Conservation (phyloP, 805 yeast genomes). For the Teunomyces atbi region DNA sequence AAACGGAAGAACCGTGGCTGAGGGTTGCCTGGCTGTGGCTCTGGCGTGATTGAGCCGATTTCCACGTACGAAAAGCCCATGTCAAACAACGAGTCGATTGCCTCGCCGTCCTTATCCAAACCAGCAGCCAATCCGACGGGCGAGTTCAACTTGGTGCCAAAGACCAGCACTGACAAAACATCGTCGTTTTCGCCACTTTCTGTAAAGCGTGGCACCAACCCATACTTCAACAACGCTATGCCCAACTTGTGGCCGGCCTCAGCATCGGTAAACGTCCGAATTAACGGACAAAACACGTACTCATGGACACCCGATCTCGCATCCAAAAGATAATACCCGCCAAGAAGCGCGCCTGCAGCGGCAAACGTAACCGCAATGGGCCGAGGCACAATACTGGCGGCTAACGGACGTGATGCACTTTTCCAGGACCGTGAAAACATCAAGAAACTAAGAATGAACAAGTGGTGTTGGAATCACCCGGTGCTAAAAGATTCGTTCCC, state of each 20-base stretch:
- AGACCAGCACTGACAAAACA: slow-evolving; percentile 56
- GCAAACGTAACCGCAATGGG: slow-evolving; percentile 17
- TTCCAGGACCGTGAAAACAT: slow-evolving; percentile 3
- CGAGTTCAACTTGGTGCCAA: slow-evolving; percentile 63
- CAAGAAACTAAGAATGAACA: not conserved
- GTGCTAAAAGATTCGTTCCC: not conserved
- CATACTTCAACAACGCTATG: slow-evolving; percentile 63
- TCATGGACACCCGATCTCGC: slow-evolving; percentile 83
- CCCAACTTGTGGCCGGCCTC: slow-evolving; percentile 84
- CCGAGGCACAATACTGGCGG: slow-evolving; percentile 19
- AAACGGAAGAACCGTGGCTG: slow-evolving; percentile 86
- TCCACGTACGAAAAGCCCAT: slow-evolving; percentile 88
- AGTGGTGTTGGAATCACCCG: slow-evolving; percentile 1
- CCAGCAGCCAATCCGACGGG: slow-evolving; percentile 97
- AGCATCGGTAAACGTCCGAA: slow-evolving; percentile 71
- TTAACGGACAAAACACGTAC: slow-evolving; percentile 73
- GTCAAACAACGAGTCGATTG: slow-evolving; percentile 74
- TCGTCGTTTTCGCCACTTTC: slow-evolving; percentile 44
- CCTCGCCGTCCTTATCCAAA: slow-evolving; percentile 90
- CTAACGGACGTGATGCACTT: slow-evolving; percentile 5
- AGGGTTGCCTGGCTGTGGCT: slow-evolving; percentile 95
- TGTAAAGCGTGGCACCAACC: slow-evolving; percentile 61
- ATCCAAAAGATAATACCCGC: slow-evolving; percentile 62
- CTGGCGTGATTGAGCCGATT: slow-evolving; percentile 89
- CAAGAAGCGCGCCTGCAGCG: slow-evolving; percentile 27